Percentiles rank a stretch among this genome's conserved stretches.
Conservation (phyloP, 2,329 filamentous ascomycete genomes). For the Penicillium corylophilum region DNA sequence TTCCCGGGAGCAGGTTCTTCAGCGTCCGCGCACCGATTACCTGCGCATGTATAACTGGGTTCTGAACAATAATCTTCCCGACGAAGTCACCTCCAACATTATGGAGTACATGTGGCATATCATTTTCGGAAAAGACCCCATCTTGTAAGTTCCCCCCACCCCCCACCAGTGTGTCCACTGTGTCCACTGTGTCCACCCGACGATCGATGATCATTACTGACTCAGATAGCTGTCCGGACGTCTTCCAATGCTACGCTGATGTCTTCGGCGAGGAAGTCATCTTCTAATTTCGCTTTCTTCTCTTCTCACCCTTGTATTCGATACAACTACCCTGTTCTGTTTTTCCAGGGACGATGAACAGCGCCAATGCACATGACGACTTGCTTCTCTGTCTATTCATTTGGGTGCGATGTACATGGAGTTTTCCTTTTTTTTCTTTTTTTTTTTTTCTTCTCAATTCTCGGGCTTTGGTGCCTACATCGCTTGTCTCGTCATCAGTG, state of each 20-base stretch:
- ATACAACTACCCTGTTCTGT: neutral
- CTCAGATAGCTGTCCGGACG: slow-evolving; percentile 23
- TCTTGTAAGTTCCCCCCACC: slow-evolving; percentile 29
- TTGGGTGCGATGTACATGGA: slow-evolving; percentile 21
- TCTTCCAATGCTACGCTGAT: slow-evolving; percentile 25
- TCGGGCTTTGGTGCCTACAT: neutral
- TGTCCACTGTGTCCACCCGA: neutral
- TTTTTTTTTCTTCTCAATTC: too few species aligned
- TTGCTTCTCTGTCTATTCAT: slow-evolving; percentile 21
- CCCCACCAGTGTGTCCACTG: neutral
- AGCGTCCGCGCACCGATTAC: slow-evolving; percentile 53
- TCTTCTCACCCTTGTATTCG: neutral
- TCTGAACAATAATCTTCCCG: slow-evolving; percentile 52
- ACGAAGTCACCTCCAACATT: slow-evolving; percentile 56
- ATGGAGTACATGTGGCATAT: slow-evolving; percentile 66
- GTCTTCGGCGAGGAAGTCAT: slow-evolving; percentile 27
- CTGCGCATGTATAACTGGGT: slow-evolving; percentile 58
- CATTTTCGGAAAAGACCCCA: slow-evolving; percentile 42
- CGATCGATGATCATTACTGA: slow-evolving; percentile 4
- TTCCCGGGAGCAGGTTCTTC: slow-evolving; percentile 50
- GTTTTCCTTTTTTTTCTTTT: neutral
- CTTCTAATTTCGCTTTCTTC: slow-evolving; percentile 3
- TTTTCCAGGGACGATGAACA: slow-evolving; percentile 2
- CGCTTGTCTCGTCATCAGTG: neutral
- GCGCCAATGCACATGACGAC: slow-evolving; percentile 23